A percentile compares a stretch with the other conserved stretches of the same genome.
These are phyloP conservation scores for Corchorus olitorius DNA, from an alignment of 345 rosid genomes.

Conservation along the genomic window DNA sequence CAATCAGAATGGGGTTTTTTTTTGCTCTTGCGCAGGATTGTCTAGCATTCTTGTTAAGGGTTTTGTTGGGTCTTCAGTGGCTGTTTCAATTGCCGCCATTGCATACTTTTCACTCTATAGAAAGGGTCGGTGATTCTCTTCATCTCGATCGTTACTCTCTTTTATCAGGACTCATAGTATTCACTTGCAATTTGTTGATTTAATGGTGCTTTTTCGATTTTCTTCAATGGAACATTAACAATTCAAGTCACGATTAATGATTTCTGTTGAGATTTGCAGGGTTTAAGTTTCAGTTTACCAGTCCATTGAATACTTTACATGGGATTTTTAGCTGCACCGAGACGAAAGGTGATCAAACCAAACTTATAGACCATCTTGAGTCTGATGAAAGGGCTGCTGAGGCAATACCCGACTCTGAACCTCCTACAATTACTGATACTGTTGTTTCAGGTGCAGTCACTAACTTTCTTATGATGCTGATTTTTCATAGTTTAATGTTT, in stretches of 20 bases:
- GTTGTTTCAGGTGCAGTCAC: constrained; percentile 36
- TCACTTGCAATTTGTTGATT: neutral
- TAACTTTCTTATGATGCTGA: neutral
- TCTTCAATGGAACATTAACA: neutral
- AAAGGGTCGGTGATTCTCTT: constrained; percentile 41
- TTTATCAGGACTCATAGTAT: neutral
- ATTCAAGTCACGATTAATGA: constrained; percentile 1
- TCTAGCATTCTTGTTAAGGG: constrained; percentile 44
- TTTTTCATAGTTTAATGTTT: neutral
- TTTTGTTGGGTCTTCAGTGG: constrained; percentile 50
- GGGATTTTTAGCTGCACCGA: constrained; percentile 31
- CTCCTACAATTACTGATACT: constrained; percentile 29
- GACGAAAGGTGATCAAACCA: constrained; percentile 20
- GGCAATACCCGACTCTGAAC: constrained; percentile 24
- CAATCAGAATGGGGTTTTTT: constrained; percentile 6
- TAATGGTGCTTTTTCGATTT: neutral
- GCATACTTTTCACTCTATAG: constrained; percentile 60
- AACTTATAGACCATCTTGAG: constrained; percentile 21
- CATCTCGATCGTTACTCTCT: neutral
- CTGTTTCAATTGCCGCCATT: constrained; percentile 51
- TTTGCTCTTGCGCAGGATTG: constrained; percentile 44
- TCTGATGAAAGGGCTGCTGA: constrained; percentile 38
- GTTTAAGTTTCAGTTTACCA: constrained; percentile 39
- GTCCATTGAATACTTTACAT: constrained; percentile 31
- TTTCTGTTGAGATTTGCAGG: constrained; percentile 42